Conservation (phyloP, 306 rosid genomes). For the Lupinus albus region DNA sequence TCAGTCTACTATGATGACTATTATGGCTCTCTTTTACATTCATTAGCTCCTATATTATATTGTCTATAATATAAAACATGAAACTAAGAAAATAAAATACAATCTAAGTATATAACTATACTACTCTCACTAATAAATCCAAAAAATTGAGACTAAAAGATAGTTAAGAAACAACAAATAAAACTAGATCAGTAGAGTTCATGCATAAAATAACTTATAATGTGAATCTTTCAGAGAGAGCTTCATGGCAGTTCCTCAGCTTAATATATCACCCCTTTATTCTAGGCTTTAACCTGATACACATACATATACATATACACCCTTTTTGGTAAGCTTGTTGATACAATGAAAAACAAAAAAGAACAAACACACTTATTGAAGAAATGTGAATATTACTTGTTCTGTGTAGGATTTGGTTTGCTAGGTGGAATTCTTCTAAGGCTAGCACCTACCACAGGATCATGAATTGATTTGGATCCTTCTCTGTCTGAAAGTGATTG, state of each 20-base stretch:
- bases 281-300: constrained; percentile 58
- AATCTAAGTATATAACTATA: too few species aligned
- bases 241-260: constrained; percentile 31
- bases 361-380: constrained; percentile 27
- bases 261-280: constrained; percentile 44
- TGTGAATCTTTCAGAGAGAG: constrained; percentile 40
- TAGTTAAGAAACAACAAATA: neutral
- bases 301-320: constrained; percentile 28
- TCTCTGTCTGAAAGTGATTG: constrained; percentile 25
- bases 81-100: too few species aligned
- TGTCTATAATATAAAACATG: too few species aligned
- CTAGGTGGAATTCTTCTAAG: constrained; percentile 75
- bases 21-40: too few species aligned
- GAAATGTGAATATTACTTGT: constrained; percentile 56
- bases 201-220: constrained; percentile 15
- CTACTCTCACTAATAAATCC: too few species aligned
- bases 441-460: constrained; percentile 48
- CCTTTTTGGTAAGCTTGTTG: constrained; percentile 17
- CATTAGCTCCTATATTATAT: too few species aligned
- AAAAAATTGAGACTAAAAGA: too few species aligned
- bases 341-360: constrained; percentile 37
- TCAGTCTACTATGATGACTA: too few species aligned
- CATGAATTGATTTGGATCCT: constrained; percentile 37
- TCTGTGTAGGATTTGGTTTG: constrained; percentile 81
- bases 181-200: constrained; percentile 35